A percentile compares a stretch with the other conserved stretches of the same genome.
Conservation (phyloP, 2,329 filamentous ascomycete species). For the Penicillium sp. region DNA sequence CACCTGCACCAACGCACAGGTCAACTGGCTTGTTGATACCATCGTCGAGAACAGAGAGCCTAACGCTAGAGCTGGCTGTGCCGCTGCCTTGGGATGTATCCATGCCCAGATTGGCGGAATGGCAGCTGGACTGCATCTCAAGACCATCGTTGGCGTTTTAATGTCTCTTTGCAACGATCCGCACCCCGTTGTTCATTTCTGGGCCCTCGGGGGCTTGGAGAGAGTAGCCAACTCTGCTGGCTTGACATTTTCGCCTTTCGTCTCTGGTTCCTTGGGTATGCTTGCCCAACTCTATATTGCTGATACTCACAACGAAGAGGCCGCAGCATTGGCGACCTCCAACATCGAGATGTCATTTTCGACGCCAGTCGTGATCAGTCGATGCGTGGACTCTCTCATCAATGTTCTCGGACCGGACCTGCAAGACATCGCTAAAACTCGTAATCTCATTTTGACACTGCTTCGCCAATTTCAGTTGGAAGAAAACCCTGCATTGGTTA, state of each 20-base stretch:
- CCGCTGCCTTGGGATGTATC: conserved; percentile 87
- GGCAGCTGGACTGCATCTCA: conserved; percentile 93
- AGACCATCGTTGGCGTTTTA: conserved; percentile 95
- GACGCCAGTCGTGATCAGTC: conserved; percentile 77
- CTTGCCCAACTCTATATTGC: conserved; percentile 88
- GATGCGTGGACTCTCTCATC: conserved; percentile 91
- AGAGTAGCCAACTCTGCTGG: conserved; percentile 89
- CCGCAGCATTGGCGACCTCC: conserved; percentile 75
- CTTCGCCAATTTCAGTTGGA: conserved; percentile 80
- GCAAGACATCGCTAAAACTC: conserved; percentile 86
- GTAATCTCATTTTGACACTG: conserved; percentile 85
- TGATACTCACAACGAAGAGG: conserved; percentile 86
- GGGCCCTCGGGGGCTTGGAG: conserved; percentile 86
- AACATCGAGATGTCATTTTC: conserved; percentile 85
- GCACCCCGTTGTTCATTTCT: conserved; percentile 92
- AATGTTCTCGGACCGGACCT: conserved; percentile 95
- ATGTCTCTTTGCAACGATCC: conserved; percentile 96
- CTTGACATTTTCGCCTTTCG: conserved; percentile 85
- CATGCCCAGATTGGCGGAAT: conserved; percentile 95
- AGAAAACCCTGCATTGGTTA: conserved; percentile 66
- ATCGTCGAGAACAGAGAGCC: conserved; percentile 94
- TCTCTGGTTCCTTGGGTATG: conserved; percentile 88
- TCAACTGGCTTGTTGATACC: conserved; percentile 88
- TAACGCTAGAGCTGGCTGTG: conserved; percentile 88
- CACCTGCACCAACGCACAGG: conserved; percentile 80